phyloP scores from a whole-genome alignment of 75 land plant species.

The Sequoiadendron giganteum region DNA sequence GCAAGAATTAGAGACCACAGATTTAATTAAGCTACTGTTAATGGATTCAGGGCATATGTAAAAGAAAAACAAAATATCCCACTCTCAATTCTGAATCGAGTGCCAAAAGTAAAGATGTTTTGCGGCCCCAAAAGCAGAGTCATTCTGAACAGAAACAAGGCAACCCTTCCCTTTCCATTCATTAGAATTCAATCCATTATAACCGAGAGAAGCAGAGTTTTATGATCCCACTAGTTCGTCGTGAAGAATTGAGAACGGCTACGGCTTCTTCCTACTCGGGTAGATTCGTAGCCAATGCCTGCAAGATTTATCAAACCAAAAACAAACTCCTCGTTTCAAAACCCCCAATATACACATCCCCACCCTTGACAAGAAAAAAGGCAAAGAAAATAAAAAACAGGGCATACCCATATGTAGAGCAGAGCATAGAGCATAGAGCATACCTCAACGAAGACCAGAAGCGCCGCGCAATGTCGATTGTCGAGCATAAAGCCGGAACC shows the following conservation, averaged over 20 bases:
- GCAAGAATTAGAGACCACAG: background rate
- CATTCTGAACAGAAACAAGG: constrained; percentile 17
- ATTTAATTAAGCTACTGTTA: background rate
- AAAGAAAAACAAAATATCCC: no score
- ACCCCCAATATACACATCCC: constrained; percentile 37
- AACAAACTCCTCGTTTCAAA: background rate
- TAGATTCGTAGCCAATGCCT: constrained; percentile 22
- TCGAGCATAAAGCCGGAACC: no score
- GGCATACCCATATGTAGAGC: no score
- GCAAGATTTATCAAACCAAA: background rate
- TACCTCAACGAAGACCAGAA: no score
- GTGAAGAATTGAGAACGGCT: constrained; percentile 42
- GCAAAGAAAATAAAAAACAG: no score
- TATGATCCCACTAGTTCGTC: constrained; percentile 55
- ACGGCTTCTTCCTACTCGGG: constrained; percentile 31
- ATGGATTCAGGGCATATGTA: no score
- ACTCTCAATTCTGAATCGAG: no score
- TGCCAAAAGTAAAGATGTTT: no score
- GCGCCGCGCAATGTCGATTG: no score
- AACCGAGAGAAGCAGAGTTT: constrained; percentile 14
- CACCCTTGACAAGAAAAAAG: constrained; percentile 22
- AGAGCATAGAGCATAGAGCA: no score
- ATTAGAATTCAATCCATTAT: background rate
- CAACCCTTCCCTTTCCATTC: background rate
- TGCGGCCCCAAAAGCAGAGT: constrained; percentile 45